These are phyloP conservation scores for Phytopythium mirpurense DNA, from an alignment of 352 stramenopile genomes.

Conservation along the genomic window DNA sequence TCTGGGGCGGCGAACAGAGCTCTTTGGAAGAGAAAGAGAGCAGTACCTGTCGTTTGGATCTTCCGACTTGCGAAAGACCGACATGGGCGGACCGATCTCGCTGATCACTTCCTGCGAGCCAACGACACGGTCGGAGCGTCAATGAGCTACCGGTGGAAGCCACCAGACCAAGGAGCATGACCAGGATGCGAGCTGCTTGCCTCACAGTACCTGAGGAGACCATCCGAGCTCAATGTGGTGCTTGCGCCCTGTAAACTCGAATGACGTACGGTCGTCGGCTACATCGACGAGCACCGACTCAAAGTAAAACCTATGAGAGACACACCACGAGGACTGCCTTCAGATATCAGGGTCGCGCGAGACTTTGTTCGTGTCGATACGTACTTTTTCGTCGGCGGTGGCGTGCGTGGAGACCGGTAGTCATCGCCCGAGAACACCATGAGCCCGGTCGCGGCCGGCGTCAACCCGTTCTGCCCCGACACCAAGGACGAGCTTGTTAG, in stretches of 20 bases:
- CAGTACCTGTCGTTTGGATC: conserved; percentile 59
- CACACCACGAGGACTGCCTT: not conserved
- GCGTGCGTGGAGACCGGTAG: conserved; percentile 26
- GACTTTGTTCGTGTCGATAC: too few species aligned
- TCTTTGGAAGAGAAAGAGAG: not conserved
- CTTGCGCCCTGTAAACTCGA: conserved; percentile 56
- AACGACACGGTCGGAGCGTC: not conserved
- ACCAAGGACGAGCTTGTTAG: not conserved
- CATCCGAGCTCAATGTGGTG: conserved; percentile 70
- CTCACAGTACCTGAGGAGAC: conserved; percentile 64
- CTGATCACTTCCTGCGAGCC: conserved; percentile 62
- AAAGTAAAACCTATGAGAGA: conserved; percentile 74
- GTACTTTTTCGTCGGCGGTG: conserved; percentile 47
- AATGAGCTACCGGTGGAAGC: too few species aligned
- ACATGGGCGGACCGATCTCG: conserved; percentile 65
- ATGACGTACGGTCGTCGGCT: conserved; percentile 25
- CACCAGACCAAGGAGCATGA: too few species aligned
- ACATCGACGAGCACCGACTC: conserved; percentile 62
- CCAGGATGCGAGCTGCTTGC: too few species aligned
- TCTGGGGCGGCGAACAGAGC: not conserved
- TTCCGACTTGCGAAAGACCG: conserved; percentile 74
- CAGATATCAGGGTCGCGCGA: too few species aligned
- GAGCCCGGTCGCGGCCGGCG: conserved; percentile 61
- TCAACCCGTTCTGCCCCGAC: conserved; percentile 58
- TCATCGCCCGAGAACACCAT: conserved; percentile 62